Evolutionary conservation across 495 filamentous ascomycete genomes (phyloP), one percentile per base, ranked within the genome.

Genomic region (Parmelia sp.): DNA sequence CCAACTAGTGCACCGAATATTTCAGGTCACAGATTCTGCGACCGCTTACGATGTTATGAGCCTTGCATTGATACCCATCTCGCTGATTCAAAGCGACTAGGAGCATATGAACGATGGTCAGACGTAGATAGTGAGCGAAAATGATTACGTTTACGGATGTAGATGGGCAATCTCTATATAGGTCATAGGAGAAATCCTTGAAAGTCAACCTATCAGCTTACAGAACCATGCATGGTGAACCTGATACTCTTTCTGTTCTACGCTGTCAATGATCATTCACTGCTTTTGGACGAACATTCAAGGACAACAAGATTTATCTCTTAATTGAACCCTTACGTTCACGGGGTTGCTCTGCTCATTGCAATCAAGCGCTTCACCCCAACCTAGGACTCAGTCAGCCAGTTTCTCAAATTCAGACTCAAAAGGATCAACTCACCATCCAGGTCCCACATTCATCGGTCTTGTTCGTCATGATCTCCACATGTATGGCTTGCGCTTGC

Each of bases 351-450:
- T 73, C 87, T 87, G 78, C 90, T 94, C 90, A 96, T 95, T 73
- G 85, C 86, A 68, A 97, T 91, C 69, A 97, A 80, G 62, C 93
- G 84, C 79, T 96, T 97, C 33, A 97, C 88, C 66, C 92, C 92
- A 66, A 91, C 88, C 90, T 96, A 63, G 25, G 31, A 57, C 31
- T 40, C 29, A 15, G 65, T 66, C 57, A 70, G 58, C 61, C 39
- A 40, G n/a, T 29, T 23, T 59, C 37, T 53, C 31, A 27, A 12
- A 25, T 40, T 17, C n/a, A 25, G 9, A 17, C 4, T 29, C 25
- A 40, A 35, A 29, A 36, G 17, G 39, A 21, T 5, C 12, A 57
- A 83, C 89, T 82, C 78, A 96, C 92, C 93, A 97, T 96, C 94
- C 95, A 97, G 69, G 90, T 87, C 40, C 88, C 88, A 69, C 91